Conservation (phyloP, 2,329 filamentous ascomycete species). For the Orbilia javanica region DNA sequence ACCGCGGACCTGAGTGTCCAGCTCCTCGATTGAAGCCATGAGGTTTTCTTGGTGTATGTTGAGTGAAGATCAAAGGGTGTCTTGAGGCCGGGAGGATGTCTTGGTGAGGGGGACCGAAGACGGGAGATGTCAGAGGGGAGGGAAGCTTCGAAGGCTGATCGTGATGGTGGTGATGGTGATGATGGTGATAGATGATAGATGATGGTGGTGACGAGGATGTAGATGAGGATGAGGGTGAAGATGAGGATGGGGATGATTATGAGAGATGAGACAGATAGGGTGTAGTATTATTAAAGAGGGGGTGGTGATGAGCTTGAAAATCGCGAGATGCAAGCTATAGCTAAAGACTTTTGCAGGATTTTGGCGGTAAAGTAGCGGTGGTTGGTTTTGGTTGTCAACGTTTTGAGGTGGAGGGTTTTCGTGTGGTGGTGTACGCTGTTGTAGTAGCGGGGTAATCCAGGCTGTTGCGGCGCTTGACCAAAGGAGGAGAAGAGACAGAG, state of each 20-base stretch:
- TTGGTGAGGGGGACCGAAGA: background rate
- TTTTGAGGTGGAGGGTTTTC: slow-evolving; percentile 39
- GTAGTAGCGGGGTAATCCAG: slow-evolving; percentile 46
- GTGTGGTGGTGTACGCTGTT: slow-evolving; percentile 21
- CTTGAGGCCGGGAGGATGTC: slow-evolving; percentile 1
- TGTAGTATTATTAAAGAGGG: background rate
- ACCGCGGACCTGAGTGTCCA: slow-evolving; percentile 94
- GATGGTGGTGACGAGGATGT: background rate
- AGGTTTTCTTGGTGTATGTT: slow-evolving; percentile 24
- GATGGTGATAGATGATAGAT: background rate
- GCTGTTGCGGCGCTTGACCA: slow-evolving; percentile 20
- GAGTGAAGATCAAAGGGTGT: slow-evolving; percentile 17
- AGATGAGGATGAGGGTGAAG: background rate
- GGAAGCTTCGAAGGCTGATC: slow-evolving; percentile 1
- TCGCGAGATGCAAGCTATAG: slow-evolving; percentile 10
- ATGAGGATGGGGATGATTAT: slow-evolving; percentile 9
- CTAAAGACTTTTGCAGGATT: slow-evolving; percentile 1
- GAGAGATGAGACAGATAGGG: background rate
- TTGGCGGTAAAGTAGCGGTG: slow-evolving; percentile 8
- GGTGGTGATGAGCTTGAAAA: background rate
- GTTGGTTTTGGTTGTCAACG: slow-evolving; percentile 3
- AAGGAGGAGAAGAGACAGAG: slow-evolving; percentile 11
- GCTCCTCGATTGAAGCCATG: slow-evolving; percentile 76
- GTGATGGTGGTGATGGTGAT: background rate
- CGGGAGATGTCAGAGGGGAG: background rate